These are phyloP conservation scores for Lycium barbarum DNA, from an alignment of 257 asterid species.

Conservation along the genomic window DNA sequence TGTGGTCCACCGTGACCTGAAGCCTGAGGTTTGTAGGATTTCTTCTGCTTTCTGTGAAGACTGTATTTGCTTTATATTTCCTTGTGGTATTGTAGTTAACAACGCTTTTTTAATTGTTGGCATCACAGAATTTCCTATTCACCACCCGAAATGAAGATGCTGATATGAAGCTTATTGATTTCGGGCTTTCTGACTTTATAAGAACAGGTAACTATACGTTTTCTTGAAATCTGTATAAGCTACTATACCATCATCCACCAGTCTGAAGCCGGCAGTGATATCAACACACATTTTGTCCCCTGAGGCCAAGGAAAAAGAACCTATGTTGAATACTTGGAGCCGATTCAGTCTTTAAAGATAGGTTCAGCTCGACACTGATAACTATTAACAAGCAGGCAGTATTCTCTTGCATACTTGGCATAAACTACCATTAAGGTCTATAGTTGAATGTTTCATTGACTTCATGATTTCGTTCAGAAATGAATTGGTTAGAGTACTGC, in stretches of 20 bases:
- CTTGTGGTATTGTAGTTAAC: conserved; percentile 27
- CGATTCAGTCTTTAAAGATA: no score
- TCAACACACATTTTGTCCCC: neutral
- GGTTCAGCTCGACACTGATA: no score
- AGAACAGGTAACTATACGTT: conserved; percentile 68
- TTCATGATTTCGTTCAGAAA: conserved; percentile 7
- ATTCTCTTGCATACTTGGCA: no score
- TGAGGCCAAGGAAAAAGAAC: no score
- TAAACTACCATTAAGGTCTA: no score
- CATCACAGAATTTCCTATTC: conserved; percentile 79
- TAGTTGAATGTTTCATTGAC: no score
- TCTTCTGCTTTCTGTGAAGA: conserved; percentile 26
- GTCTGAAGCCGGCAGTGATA: neutral
- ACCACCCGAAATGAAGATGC: conserved; percentile 90
- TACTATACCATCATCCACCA: neutral
- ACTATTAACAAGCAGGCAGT: no score
- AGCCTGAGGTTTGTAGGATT: conserved; percentile 76
- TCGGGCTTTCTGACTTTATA: conserved; percentile 95
- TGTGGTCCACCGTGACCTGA: conserved; percentile 96
- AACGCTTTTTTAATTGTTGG: conserved; percentile 33
- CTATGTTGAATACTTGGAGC: no score
- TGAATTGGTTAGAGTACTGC: neutral
- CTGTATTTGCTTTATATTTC: conserved; percentile 23
- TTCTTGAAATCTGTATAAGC: conserved; percentile 10
- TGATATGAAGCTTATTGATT: conserved; percentile 93